Evolutionary conservation across 1,284 basidiomycete genomes (phyloP), one percentile per base, ranked within the genome.

Genomic region (Cutaneotrichosporon cavernicola): DNA sequence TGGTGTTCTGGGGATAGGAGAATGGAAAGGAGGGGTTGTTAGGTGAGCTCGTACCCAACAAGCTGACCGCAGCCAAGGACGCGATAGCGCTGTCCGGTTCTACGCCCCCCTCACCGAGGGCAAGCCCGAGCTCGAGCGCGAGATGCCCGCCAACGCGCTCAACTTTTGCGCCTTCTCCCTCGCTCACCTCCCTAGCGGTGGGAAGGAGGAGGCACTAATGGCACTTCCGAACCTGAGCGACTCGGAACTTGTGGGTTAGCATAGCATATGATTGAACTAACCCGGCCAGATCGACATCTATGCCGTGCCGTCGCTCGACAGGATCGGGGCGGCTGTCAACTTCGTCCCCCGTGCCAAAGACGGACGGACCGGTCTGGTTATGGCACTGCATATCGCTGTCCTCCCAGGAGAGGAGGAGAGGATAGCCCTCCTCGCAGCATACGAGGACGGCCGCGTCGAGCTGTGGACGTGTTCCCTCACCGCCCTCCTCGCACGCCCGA

Each of bases 201-300:
- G 5, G 7, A 18, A n/a, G 13, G 65, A 62, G 56, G 65, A 80
- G 47, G 87, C 86, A 0, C 76, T 91, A 55, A 76, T 96, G 50
- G 91, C 90, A 0, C 80, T 96, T 11, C 92, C 92, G 0, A 93
- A 94, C 74, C 83, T 95, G 9, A 84, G 92, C 21, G 91, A 97
- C 70, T 94, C 92, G 8, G 87, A 90, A 43, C 83, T 89, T 61
- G 92, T 92, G 75, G 65, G 86, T 77, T 1, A 13, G 4, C 5
- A 5, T 7, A 7, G 8, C 5, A 5, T 7, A 7, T 13, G 8
- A 21, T 8, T 11, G 22, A 34, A 32, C 61, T 61, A 31, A 58
- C 58, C 43, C 4, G 40, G 22, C 21, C 55, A 56, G 56, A 58
- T 65, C 31, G 92, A 96, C 73, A 80, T 95, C 18, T 92, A 91